Percentiles rank a stretch among this genome's conserved stretches.
phyloP scores from a whole-genome alignment of 208 protist genomes.

The Spironucleus salmonicida region DNA sequence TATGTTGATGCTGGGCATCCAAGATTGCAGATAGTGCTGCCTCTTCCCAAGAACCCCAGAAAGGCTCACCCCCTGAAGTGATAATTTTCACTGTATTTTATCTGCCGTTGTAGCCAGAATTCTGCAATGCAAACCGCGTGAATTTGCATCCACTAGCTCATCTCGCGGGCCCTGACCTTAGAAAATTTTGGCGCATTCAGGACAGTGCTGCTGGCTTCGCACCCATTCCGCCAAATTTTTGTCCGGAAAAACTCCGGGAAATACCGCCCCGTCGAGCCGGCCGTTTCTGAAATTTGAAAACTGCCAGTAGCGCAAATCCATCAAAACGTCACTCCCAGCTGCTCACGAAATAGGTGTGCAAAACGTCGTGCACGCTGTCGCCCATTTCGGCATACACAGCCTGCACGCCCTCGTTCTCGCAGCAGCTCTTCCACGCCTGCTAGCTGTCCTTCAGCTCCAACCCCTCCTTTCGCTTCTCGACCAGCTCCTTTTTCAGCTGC shows the following conservation, averaged over 20 bases:
- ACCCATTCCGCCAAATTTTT: no score
- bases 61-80: constrained; percentile 71
- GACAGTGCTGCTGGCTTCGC: no score
- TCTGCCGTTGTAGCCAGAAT: no score
- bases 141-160: no score
- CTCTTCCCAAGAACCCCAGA: constrained; percentile 94
- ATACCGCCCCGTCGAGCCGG: no score
- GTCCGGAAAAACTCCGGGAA: no score
- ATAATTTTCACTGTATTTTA: neutral
- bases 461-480: constrained; percentile 35
- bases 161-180: no score
- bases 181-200: no score
- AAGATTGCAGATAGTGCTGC: constrained; percentile 86
- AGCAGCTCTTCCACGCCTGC: neutral
- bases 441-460: neutral
- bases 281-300: no score
- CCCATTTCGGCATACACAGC: neutral
- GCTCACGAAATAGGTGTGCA: neutral
- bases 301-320: no score
- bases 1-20: constrained; percentile 92
- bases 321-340: no score
- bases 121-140: no score
- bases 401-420: neutral
- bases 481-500: constrained; percentile 29
- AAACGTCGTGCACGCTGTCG: neutral